Evolutionary conservation across 768 basidiomycete species (phyloP), one percentile per base, ranked within the genome.

Genomic region (Chiua virens): DNA sequence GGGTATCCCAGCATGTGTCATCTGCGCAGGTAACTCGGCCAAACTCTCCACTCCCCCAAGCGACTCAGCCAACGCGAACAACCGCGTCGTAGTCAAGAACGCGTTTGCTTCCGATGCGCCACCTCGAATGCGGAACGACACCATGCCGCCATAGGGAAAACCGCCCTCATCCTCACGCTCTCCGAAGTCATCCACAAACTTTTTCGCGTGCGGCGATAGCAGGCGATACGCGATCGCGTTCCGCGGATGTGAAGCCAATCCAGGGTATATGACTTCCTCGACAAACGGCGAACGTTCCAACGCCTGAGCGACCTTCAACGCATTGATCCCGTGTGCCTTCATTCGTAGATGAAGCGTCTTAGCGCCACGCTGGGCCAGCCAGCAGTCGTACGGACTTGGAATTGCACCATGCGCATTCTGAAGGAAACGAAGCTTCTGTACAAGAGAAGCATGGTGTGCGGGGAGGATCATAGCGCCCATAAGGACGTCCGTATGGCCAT

Each of bases 1-100:
- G 0, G 90, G 86, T 42, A 92, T 82, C 44, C 80, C 80, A 2
- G 81, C 85, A 66, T 97, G 95, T 9, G 92, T 96, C 94, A 97
- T 97, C 69, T 76, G 74, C 39, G 85, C 83, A 0, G 94, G 94
- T 40, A 89, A 77, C 68, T 98, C 94, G 0, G 89, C 89, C 28
- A 98, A 71, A 66, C 85, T 87, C 77, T 98, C 96, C 5, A 97
- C 91, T 0, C 94, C 96, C 2, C 96, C 96, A 5, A 98, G 71
- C 23, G 82, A 85, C 78, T 95, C 94, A 1, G 94, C 95, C 11
- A 98, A 75, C 23, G 85, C 79, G 62, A 94, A 93, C 32, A 95
- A 64, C 23, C 79, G 68, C 5, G 83, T 76, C 0, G 79, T 66
- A 0, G 79, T 80, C 49, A 95, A 65, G 73, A 97, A 94, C 52